These are phyloP conservation scores for Microstegium vimineum DNA, from an alignment of 176 grass and related monocot genomes.

Conservation along the genomic window DNA sequence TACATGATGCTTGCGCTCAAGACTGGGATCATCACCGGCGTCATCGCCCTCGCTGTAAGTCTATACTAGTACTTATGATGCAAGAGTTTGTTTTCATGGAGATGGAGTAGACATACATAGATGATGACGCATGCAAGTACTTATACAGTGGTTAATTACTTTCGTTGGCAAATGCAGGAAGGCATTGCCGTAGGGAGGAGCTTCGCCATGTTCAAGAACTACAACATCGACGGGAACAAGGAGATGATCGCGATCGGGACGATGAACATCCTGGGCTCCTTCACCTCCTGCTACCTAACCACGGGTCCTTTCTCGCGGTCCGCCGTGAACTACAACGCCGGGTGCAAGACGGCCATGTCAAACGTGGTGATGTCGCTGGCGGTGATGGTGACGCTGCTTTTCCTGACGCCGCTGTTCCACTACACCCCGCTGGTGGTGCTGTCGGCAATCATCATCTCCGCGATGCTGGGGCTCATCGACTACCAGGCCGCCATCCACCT, in stretches of 20 bases:
- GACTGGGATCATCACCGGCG: slow-evolving; percentile 81
- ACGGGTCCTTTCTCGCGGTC: slow-evolving; percentile 87
- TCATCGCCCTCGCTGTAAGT: slow-evolving; percentile 87
- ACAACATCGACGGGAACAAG: slow-evolving; percentile 98
- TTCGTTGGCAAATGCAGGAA: slow-evolving; percentile 59
- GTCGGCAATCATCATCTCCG: slow-evolving; percentile 85
- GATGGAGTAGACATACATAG: too few species aligned
- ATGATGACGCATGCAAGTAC: too few species aligned
- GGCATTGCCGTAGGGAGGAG: slow-evolving; percentile 92
- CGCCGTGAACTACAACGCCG: slow-evolving; percentile 93
- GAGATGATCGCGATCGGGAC: slow-evolving; percentile 92
- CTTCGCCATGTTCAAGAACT: slow-evolving; percentile 98
- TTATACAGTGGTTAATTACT: too few species aligned
- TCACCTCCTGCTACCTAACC: slow-evolving; percentile 94
- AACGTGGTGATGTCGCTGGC: slow-evolving; percentile 86
- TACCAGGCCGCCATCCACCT: slow-evolving; percentile 72
- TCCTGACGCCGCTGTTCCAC: slow-evolving; percentile 91
- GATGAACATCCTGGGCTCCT: slow-evolving; percentile 87
- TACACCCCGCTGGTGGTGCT: slow-evolving; percentile 96
- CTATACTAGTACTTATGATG: too few species aligned
- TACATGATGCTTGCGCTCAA: slow-evolving; percentile 77
- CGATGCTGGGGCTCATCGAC: slow-evolving; percentile 92
- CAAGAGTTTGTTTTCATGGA: background rate
- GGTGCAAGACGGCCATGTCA: slow-evolving; percentile 96
- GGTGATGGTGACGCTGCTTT: slow-evolving; percentile 84